Evolutionary conservation across 2,329 filamentous ascomycete genomes (phyloP), one percentile per base, ranked within the genome.

Genomic region (Orbilia javanica): DNA sequence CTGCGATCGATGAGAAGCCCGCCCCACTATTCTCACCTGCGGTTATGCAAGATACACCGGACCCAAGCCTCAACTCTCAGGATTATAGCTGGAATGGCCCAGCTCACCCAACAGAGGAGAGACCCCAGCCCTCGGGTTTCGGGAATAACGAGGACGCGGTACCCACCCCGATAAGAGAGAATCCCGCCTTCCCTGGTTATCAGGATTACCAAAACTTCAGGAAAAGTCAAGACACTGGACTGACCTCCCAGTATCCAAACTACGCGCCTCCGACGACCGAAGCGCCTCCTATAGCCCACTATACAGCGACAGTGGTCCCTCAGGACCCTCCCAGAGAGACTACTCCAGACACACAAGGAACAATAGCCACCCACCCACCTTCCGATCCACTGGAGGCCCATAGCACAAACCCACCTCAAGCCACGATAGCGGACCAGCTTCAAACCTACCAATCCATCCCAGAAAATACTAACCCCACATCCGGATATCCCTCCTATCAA

Each of bases 371-470:
- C 1, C n/a, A 29, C 5, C 7, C 36, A 8, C n/a, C n/a, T n/a
- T n/a, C n/a, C n/a, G n/a, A n/a, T n/a, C n/a, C n/a, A n/a, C n/a
- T n/a, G n/a, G n/a, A n/a, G n/a, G n/a, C n/a, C n/a, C n/a, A 2
- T 10, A 1, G 8, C 36, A n/a, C 66, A 44, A 34, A n/a, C 39
- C 5, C n/a, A 7, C 31, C 29, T 4, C 64, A 25, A 34, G 25
- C 66, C 3, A 76, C 72, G 4, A 53, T 76, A 10, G 72, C 72
- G 6, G 72, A 76, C 39, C 73, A 77, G 20, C 42, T 71, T n/a
- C 73, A 77, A 31, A 44, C 66, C 4, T 77, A 77, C 31, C 73
- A 77, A 22, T 20, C 63, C 27, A 63, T 48, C 34, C 63, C 68
- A 31, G 52, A 57, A 1, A 11, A 29, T 5, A 22, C 60, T 13